Evolutionary conservation across 345 rosid genomes (phyloP).

Genomic region (Atalantia buxifolia): DNA sequence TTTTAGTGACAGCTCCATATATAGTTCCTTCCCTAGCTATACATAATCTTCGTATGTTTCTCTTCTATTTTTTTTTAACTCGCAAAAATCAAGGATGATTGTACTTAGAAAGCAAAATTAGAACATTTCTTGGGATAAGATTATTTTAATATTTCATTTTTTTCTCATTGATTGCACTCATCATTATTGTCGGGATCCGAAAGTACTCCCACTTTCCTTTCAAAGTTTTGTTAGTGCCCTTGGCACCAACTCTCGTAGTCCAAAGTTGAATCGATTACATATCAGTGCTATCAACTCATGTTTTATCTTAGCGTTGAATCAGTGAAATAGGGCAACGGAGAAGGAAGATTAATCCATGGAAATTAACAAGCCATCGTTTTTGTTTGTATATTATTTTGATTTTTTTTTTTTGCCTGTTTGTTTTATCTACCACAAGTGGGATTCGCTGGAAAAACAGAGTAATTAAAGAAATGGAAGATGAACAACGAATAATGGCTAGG

Average conservation of each 20-base stretch:
- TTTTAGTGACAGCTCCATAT: constrained; percentile 10
- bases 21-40: neutral
- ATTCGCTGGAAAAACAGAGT: neutral
- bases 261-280: constrained; percentile 24
- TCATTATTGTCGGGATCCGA: constrained; percentile 1
- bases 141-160: constrained; percentile 12
- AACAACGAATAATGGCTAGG: neutral
- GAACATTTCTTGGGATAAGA: constrained; percentile 19
- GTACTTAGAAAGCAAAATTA: constrained; percentile 11
- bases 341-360: neutral
- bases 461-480: neutral
- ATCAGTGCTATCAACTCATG: constrained; percentile 5
- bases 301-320: constrained; percentile 2
- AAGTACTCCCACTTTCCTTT: neutral
- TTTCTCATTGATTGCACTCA: constrained; percentile 29
- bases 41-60: constrained; percentile 13
- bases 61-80: constrained; percentile 10
- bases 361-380: neutral
- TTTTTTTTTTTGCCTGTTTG: neutral
- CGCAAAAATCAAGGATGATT: constrained; percentile 16
- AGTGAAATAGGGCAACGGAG: neutral
- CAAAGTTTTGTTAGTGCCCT: constrained; percentile 24
- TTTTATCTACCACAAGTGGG: neutral
- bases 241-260: constrained; percentile 29
- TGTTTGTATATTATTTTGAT: neutral